These are phyloP conservation scores for Cetradonia linearis DNA, from an alignment of 495 filamentous ascomycete genomes.

Conservation along the genomic window DNA sequence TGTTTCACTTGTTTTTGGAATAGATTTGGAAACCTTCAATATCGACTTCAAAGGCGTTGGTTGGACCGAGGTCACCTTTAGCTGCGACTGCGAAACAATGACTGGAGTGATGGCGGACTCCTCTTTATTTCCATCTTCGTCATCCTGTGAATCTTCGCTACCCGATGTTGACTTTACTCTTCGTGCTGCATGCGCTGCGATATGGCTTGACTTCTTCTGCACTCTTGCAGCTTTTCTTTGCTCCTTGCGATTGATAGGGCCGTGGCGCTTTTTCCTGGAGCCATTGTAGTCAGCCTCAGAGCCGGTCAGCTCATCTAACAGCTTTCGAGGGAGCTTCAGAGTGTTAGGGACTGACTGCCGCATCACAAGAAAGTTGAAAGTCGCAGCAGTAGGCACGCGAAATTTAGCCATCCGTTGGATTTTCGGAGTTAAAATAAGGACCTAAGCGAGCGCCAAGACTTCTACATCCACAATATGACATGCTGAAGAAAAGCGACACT, in stretches of 20 bases:
- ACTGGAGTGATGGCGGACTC: neutral
- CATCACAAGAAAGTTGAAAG: constrained; percentile 23
- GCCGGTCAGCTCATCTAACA: constrained; percentile 50
- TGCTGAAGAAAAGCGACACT: constrained; percentile 25
- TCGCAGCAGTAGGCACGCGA: neutral
- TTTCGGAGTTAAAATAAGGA: neutral
- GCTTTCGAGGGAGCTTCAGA: constrained; percentile 50
- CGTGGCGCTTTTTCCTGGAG: constrained; percentile 33
- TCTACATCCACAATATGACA: constrained; percentile 20
- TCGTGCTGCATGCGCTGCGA: constrained; percentile 16
- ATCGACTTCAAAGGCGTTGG: constrained; percentile 18
- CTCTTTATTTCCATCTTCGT: constrained; percentile 26
- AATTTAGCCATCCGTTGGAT: neutral
- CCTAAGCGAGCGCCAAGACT: constrained; percentile 28
- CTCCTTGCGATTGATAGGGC: constrained; percentile 47
- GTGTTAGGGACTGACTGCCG: constrained; percentile 41
- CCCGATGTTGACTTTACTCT: neutral
- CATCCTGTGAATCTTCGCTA: constrained; percentile 8
- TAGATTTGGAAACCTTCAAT: constrained; percentile 25
- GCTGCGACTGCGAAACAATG: constrained; percentile 14
- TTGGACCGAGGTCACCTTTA: constrained; percentile 24
- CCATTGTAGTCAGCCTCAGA: constrained; percentile 31
- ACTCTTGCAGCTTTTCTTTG: constrained; percentile 46
- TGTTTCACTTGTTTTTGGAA: constrained; percentile 10
- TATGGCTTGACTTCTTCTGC: constrained; percentile 41